phyloP scores from a whole-genome alignment of 805 yeast genomes.

The Yamadazyma sp. region DNA sequence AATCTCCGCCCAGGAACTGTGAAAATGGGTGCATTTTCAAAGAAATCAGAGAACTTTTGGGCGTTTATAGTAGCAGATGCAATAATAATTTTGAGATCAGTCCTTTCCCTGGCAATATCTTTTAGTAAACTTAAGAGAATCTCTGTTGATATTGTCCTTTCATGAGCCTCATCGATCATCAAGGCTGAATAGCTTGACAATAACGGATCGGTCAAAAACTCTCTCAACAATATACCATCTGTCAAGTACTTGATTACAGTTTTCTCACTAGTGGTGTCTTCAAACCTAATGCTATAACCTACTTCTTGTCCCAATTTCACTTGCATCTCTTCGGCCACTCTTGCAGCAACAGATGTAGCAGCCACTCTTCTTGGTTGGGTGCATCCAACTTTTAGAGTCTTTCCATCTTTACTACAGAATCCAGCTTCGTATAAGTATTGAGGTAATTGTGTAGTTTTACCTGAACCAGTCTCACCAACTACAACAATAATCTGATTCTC shows the following conservation, averaged over 20 bases:
- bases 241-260: constrained; percentile 89
- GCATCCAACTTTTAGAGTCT: constrained; percentile 59
- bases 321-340: constrained; percentile 90
- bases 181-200: constrained; percentile 70
- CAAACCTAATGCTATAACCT: constrained; percentile 88
- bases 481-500: constrained; percentile 68
- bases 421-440: constrained; percentile 86
- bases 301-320: constrained; percentile 80
- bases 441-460: constrained; percentile 92
- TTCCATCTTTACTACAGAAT: constrained; percentile 48
- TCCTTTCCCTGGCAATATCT: constrained; percentile 59
- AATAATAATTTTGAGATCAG: constrained; percentile 71
- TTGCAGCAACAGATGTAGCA: constrained; percentile 83
- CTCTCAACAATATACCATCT: constrained; percentile 92
- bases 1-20: constrained; percentile 90
- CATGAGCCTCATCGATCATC: constrained; percentile 97
- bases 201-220: constrained; percentile 75
- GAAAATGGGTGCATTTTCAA: constrained; percentile 80
- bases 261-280: constrained; percentile 62
- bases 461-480: constrained; percentile 91
- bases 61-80: constrained; percentile 99
- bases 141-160: constrained; percentile 91
- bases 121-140: constrained; percentile 75
- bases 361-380: constrained; percentile 97
- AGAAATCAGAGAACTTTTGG: constrained; percentile 76